Conservation (phyloP, 116 monocot species). For the Cymodocea nodosa region DNA sequence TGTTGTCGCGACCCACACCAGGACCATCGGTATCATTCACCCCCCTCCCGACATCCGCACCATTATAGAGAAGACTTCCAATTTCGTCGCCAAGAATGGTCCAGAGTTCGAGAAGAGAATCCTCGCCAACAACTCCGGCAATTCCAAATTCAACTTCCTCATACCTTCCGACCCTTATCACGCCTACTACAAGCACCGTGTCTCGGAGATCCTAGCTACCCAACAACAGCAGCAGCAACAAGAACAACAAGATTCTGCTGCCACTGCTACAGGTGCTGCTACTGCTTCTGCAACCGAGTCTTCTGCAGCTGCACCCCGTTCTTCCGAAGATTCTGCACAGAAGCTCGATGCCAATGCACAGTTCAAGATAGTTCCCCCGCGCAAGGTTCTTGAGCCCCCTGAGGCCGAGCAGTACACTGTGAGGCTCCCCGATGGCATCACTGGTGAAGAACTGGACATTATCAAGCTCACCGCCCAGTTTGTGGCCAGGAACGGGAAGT, state of each 20-base stretch:
- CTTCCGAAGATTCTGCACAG: slow-evolving; percentile 2
- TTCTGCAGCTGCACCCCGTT: neutral
- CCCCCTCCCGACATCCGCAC: slow-evolving; percentile 79
- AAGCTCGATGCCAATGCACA: slow-evolving; percentile 22
- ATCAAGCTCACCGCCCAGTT: slow-evolving; percentile 97
- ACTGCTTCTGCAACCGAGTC: neutral
- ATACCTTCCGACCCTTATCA: slow-evolving; percentile 68
- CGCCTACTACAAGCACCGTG: slow-evolving; percentile 71
- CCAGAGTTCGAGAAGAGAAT: slow-evolving; percentile 76
- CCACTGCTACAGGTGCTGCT: neutral
- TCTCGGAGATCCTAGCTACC: slow-evolving; percentile 38
- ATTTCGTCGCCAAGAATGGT: slow-evolving; percentile 78
- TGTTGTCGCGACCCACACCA: slow-evolving; percentile 57
- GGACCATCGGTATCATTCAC: slow-evolving; percentile 77
- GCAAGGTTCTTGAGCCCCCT: slow-evolving; percentile 70
- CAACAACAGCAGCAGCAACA: slow-evolving; percentile 12
- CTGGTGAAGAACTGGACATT: slow-evolving; percentile 88
- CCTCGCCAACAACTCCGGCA: slow-evolving; percentile 50
- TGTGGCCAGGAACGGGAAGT: slow-evolving; percentile 80
- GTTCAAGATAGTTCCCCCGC: slow-evolving; percentile 32
- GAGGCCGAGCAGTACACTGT: slow-evolving; percentile 87
- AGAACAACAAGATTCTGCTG: slow-evolving; percentile 2
- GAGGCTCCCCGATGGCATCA: slow-evolving; percentile 82
- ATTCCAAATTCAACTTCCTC: slow-evolving; percentile 81
- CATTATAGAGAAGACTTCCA: slow-evolving; percentile 80